Evolutionary conservation across 371 early-diverging fungal genomes (phyloP).

Genomic region (Apophysomyces sp.): DNA sequence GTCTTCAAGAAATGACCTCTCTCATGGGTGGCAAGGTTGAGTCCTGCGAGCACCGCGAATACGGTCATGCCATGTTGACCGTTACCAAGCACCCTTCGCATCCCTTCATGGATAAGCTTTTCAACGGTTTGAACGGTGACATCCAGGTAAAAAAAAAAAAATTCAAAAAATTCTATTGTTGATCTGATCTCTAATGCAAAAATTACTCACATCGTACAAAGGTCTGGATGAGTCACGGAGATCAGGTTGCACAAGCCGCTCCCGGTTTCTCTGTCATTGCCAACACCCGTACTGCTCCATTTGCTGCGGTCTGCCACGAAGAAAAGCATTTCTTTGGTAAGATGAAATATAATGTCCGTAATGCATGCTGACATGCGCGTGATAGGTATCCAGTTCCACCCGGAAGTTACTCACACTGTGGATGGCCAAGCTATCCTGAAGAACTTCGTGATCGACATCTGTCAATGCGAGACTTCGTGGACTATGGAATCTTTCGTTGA

Average conservation of each 20-base stretch:
- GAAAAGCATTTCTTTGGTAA: slow-evolving; percentile 79
- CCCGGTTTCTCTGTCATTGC: slow-evolving; percentile 84
- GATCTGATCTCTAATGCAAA: neutral
- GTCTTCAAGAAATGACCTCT: slow-evolving; percentile 93
- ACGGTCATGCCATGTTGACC: slow-evolving; percentile 86
- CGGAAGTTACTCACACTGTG: slow-evolving; percentile 96
- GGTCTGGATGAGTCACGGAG: slow-evolving; percentile 99
- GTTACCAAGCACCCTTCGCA: slow-evolving; percentile 61
- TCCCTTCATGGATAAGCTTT: slow-evolving; percentile 68
- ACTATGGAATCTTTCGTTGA: slow-evolving; percentile 95
- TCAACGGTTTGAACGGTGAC: slow-evolving; percentile 72
- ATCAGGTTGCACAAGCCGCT: slow-evolving; percentile 86
- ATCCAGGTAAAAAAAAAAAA: slow-evolving; percentile 38
- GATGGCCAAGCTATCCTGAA: slow-evolving; percentile 79
- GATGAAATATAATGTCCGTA: neutral
- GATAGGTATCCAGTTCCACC: slow-evolving; percentile 90
- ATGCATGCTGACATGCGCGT: neutral
- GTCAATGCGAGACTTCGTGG: slow-evolving; percentile 86
- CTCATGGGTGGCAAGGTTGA: slow-evolving; percentile 86
- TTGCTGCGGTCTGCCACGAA: slow-evolving; percentile 83
- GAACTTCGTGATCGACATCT: slow-evolving; percentile 92
- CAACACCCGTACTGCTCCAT: slow-evolving; percentile 84
- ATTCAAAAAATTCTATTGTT: neutral
- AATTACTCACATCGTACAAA: slow-evolving; percentile 15
- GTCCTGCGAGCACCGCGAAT: slow-evolving; percentile 90